These are phyloP conservation scores for Globisporangium orthogonon DNA, from an alignment of 352 stramenopile species.

Conservation along the genomic window DNA sequence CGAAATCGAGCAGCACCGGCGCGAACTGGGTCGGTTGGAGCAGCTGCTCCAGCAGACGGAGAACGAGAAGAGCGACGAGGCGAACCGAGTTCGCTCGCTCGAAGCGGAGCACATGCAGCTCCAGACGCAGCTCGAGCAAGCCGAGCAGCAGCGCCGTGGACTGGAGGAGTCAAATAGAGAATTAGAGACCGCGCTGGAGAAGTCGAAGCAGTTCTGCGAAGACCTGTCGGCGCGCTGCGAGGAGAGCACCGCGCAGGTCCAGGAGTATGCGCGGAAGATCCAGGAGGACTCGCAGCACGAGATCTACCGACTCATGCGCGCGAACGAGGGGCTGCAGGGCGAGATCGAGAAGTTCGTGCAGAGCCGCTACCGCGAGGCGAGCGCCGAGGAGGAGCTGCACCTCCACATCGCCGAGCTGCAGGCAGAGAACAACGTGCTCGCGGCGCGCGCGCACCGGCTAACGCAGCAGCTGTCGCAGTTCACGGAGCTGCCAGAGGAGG, in stretches of 20 bases:
- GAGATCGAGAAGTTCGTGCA: constrained; percentile 64
- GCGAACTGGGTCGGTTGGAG: constrained; percentile 25
- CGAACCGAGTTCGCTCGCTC: constrained; percentile 20
- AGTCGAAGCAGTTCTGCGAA: constrained; percentile 57
- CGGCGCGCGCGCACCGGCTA: constrained; percentile 65
- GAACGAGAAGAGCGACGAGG: constrained; percentile 18
- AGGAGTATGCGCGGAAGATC: constrained; percentile 53
- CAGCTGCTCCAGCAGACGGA: constrained; percentile 31
- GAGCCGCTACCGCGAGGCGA: constrained; percentile 60
- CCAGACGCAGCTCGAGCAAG: constrained; percentile 30
- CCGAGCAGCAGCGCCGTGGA: constrained; percentile 34
- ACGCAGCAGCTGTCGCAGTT: constrained; percentile 82
- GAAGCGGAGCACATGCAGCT: constrained; percentile 39
- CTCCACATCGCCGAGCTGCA: constrained; percentile 73
- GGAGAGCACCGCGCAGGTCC: constrained; percentile 49
- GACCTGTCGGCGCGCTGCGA: constrained; percentile 56
- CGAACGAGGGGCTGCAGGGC: constrained; percentile 49
- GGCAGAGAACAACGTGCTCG: constrained; percentile 82
- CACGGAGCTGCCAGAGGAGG: constrained; percentile 70
- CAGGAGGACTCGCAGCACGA: constrained; percentile 64
- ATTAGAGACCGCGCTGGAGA: constrained; percentile 47
- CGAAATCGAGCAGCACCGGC: constrained; percentile 23
- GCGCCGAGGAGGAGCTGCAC: constrained; percentile 53
- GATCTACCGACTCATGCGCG: constrained; percentile 46
- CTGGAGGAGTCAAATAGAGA: constrained; percentile 47